A percentile compares a stretch with the other conserved stretches of the same genome.
phyloP scores from a whole-genome alignment of 176 grass and related monocot genomes.

The Phoenix dactylifera region DNA sequence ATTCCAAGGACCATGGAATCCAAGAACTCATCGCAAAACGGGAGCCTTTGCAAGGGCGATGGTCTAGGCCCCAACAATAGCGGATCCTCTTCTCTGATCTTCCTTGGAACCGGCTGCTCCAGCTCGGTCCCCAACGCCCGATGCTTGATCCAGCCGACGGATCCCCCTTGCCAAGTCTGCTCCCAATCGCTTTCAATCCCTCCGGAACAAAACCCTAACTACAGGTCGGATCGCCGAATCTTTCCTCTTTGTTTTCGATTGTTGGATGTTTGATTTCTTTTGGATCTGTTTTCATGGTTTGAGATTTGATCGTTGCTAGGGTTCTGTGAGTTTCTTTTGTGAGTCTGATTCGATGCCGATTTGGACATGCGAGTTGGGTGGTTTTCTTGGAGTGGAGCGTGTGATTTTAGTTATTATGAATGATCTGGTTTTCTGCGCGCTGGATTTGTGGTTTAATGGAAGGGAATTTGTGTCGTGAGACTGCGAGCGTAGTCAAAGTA shows the following conservation, averaged over 20 bases:
- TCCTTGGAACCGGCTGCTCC: conserved; percentile 94
- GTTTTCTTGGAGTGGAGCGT: no score
- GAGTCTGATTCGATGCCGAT: no score
- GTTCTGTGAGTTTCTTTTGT: no score
- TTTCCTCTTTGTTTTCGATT: background rate
- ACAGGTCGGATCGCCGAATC: conserved; percentile 38
- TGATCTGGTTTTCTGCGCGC: no score
- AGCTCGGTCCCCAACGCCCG: conserved; percentile 87
- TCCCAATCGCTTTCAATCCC: conserved; percentile 61
- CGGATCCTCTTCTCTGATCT: conserved; percentile 60
- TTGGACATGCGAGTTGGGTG: no score
- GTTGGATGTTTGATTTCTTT: background rate
- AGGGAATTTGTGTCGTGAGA: no score
- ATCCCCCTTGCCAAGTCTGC: conserved; percentile 88
- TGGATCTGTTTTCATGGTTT: background rate
- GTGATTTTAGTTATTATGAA: no score
- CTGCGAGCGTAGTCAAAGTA: no score
- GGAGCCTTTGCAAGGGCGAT: conserved; percentile 1
- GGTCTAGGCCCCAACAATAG: background rate
- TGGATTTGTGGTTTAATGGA: no score
- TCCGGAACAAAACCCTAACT: conserved; percentile 84
- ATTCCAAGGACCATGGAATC: no score
- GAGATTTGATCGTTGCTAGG: no score
- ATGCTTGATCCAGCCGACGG: conserved; percentile 78
- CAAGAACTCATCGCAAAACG: conserved; percentile 5